Base-by-base conservation (phyloP, 371 early-diverging fungal genomes). In the Syncephalastrum racemosum region DNA sequence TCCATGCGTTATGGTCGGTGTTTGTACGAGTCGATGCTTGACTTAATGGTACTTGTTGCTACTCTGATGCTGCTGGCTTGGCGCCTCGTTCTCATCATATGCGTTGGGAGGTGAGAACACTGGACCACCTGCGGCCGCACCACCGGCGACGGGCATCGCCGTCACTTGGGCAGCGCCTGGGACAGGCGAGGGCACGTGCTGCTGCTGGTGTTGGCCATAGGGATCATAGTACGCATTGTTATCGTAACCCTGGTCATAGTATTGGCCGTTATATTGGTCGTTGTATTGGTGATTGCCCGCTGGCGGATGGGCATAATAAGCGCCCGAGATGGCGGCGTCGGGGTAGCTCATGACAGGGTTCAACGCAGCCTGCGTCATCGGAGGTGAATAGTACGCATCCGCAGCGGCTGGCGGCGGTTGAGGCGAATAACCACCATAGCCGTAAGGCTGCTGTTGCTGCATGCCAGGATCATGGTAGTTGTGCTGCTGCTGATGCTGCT, bases 321-420 rank as follows among this genome's bases (percentile, higher is more conserved):
- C 62, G 48, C 66, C 66, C 31, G 66, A 66, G 15, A 66, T 54
- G 23, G 61, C 66, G 13, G 60, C 61, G 25, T 66, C 66, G 15
- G 66, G 66, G 54, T 66, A 66, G 16, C 23, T 50, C 66, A 66
- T 61, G 39, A 22, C 50, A 31, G 65, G 60, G 59, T 46, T 63
- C 7, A 58, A 13, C 20, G 63, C 62, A 4, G 42, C 27, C 5
- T 43, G 14, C 0, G 63, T 23, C 63, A 63, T 63, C 19, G 58
- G 54, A 13, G 53, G 58, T 13, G 58, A 58, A 22, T 63, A 64
- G 20, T 57, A 56, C 2, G 57, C 41, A 40, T 62, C 63, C 13
- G 52, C 56, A 49, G 61, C 43, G 7, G 55, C 59, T 10, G 61
- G 51, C 19, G 66, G 58, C 15, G 49, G 44, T 18, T 63, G 63